A percentile compares a stretch with the other conserved stretches of the same genome.
Conservation (phyloP, 768 basidiomycete species). For the Suillus bovinus region DNA sequence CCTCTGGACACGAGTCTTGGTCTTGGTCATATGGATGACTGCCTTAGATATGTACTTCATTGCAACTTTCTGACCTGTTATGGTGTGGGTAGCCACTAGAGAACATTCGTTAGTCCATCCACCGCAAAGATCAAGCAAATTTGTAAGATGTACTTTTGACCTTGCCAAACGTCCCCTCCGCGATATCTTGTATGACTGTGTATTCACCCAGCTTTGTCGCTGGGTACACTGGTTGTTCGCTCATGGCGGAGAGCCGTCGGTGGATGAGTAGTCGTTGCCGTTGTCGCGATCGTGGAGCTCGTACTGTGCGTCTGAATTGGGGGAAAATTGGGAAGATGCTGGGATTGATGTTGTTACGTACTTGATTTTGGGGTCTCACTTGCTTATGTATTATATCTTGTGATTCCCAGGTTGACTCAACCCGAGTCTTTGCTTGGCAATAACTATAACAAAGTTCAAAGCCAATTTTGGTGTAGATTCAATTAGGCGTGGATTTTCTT, state of each 20-base stretch:
- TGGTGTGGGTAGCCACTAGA: conserved; percentile 88
- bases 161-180: conserved; percentile 97
- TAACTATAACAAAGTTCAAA: conserved; percentile 3
- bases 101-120: conserved; percentile 17
- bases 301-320: conserved; percentile 8
- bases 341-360: conserved; percentile 22
- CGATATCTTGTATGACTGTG: conserved; percentile 82
- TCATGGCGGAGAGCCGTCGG: conserved; percentile 26
- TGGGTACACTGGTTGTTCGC: conserved; percentile 40
- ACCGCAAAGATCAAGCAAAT: conserved; percentile 17
- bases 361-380: conserved; percentile 2
- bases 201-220: conserved; percentile 89
- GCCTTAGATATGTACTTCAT: conserved; percentile 98
- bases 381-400: conserved; percentile 3
- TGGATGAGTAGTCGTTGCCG: conserved; percentile 11
- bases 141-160: conserved; percentile 82
- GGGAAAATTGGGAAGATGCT: conserved; percentile 27
- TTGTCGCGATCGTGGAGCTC: conserved; percentile 12
- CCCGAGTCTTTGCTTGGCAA: conserved; percentile 1
- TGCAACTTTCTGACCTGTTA: conserved; percentile 94
- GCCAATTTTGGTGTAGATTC: neutral
- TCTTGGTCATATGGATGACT: conserved; percentile 88
- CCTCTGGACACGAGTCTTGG: conserved; percentile 87
- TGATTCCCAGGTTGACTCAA: conserved; percentile 2
- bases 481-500: conserved; percentile 6